phyloP scores from a whole-genome alignment of 2,329 filamentous ascomycete genomes.

The Ophiostoma ips region DNA sequence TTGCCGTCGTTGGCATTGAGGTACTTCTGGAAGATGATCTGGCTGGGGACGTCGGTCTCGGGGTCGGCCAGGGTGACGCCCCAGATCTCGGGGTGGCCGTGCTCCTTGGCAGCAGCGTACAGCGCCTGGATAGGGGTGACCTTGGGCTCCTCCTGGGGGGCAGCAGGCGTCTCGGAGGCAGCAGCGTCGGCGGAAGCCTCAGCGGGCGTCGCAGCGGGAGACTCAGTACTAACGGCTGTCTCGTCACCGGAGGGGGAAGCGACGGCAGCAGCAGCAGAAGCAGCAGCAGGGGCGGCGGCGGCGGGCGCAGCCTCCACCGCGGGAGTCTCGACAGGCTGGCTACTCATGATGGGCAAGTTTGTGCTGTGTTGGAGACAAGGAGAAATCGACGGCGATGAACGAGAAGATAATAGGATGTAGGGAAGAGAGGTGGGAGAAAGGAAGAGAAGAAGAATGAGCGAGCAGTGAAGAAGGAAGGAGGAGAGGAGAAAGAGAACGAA shows the following conservation, averaged over 20 bases:
- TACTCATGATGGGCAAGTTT: slow-evolving; percentile 8
- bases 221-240: too few species aligned
- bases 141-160: slow-evolving; percentile 2
- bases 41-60: slow-evolving; percentile 52
- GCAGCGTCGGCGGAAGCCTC: neutral
- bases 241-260: too few species aligned
- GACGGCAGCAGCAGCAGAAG: neutral
- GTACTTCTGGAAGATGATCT: slow-evolving; percentile 84
- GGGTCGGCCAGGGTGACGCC: slow-evolving; percentile 53
- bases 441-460: neutral
- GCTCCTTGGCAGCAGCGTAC: slow-evolving; percentile 12
- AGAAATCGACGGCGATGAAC: too few species aligned
- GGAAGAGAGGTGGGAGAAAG: neutral
- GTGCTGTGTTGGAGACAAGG: neutral
- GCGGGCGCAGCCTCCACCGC: slow-evolving; percentile 1
- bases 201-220: neutral
- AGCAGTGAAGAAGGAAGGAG: neutral
- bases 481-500: neutral
- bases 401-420: neutral
- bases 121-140: slow-evolving; percentile 14
- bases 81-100: slow-evolving; percentile 55
- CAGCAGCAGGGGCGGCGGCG: neutral
- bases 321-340: slow-evolving; percentile 11
- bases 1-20: slow-evolving; percentile 78
- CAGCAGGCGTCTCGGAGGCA: slow-evolving; percentile 3